Conservation (phyloP, 75 land plant species). For the Azolla pinnata region DNA sequence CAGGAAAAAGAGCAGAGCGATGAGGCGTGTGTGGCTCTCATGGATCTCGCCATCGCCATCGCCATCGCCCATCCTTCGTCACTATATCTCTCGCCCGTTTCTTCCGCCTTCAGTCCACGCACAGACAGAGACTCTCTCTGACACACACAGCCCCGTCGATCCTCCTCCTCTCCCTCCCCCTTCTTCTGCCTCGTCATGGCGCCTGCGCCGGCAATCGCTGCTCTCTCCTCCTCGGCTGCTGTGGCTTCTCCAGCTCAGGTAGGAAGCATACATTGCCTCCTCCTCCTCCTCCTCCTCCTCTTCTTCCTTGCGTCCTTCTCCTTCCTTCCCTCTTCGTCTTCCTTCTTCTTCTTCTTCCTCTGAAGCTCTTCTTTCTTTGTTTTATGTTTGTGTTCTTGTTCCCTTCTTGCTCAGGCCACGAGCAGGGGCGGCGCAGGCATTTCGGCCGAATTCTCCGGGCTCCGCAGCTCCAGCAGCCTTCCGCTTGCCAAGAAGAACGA, state of each 20-base stretch:
- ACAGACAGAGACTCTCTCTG: too few species aligned
- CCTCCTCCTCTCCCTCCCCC: neutral
- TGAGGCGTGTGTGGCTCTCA: too few species aligned
- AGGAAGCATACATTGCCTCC: neutral
- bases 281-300: neutral
- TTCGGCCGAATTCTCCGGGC: slow-evolving; percentile 51
- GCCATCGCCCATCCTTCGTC: too few species aligned
- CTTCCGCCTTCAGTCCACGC: too few species aligned
- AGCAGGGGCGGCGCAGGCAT: slow-evolving; percentile 25
- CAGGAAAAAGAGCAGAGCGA: too few species aligned
- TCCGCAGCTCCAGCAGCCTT: slow-evolving; percentile 31
- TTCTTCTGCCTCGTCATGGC: neutral
- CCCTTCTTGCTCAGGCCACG: too few species aligned
- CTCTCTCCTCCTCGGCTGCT: slow-evolving; percentile 1
- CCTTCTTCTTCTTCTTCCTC: neutral
- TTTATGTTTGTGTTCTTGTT: neutral
- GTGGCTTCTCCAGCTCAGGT: neutral
- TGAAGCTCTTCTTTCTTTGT: neutral
- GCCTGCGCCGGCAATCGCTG: neutral
- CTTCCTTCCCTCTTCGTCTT: neutral
- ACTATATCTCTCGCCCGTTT: too few species aligned
- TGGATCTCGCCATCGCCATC: too few species aligned
- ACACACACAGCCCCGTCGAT: too few species aligned
- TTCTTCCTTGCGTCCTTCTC: slow-evolving; percentile 1
- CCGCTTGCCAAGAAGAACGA: slow-evolving; percentile 38